phyloP scores from a whole-genome alignment of 768 basidiomycete species.

The Guyanaporus albipodus region DNA sequence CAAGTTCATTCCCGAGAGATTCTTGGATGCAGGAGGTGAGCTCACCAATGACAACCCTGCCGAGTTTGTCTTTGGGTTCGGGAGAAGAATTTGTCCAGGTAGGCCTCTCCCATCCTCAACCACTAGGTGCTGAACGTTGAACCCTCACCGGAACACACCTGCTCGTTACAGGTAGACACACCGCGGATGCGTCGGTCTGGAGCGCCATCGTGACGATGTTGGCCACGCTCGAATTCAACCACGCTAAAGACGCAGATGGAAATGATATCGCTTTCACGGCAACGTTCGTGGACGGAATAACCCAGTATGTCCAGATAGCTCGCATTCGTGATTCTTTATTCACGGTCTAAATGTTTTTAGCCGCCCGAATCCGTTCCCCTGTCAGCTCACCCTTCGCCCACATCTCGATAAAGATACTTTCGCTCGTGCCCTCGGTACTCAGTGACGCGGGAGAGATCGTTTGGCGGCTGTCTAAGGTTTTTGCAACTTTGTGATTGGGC shows the following conservation, averaged over 20 bases:
- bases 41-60: constrained; percentile 7
- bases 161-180: constrained; percentile 8
- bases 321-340: background rate
- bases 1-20: constrained; percentile 13
- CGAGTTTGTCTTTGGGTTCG: constrained; percentile 16
- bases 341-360: no score
- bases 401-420: no score
- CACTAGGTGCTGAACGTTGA: no score
- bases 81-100: constrained; percentile 17
- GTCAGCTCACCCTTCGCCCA: no score
- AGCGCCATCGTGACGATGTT: constrained; percentile 17
- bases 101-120: no score
- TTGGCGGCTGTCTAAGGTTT: no score
- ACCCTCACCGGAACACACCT: no score
- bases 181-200: constrained; percentile 6
- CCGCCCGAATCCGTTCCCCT: no score
- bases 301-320: constrained; percentile 10
- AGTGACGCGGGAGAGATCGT: no score
- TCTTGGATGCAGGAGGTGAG: constrained; percentile 5
- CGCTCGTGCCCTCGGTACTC: no score
- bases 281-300: constrained; percentile 1
- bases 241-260: constrained; percentile 7
- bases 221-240: constrained; percentile 18
- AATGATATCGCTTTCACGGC: constrained; percentile 5
- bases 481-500: no score